Base-by-base conservation (phyloP, 2,329 filamentous ascomycete species). In the Penicillium hordei region DNA sequence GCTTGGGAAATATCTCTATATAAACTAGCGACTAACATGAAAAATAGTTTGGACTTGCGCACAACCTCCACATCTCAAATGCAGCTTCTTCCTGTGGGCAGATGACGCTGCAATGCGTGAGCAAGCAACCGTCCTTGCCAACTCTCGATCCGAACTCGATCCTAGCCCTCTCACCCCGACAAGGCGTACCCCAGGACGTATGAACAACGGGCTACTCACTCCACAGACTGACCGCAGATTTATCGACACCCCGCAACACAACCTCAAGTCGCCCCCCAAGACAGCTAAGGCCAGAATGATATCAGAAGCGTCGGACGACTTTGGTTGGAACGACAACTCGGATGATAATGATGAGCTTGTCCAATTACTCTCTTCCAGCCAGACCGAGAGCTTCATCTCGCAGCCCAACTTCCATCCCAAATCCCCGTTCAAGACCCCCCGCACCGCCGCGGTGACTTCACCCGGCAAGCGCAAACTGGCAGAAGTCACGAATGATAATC, bases 21-120 rank as follows among this genome's bases (percentile, higher is more conserved):
- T 10, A 5, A 23, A 44, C 8, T n/a, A 5, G 42, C 17, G 33
- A 29, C n/a, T 12, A 21, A 33, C n/a, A 19, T 29, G 0, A 15
- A 17, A 48, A 12, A 42, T 52, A 79, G 78, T 87, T 70, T 86
- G 84, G 63, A 82, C 80, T 4, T 88, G 85, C 65, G 82, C 85
- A 62, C 78, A 79, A 63, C 72, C 75, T 34, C 72, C 77, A 52
- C 66, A 72, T 3, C 72, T 79, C 45, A 74, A 78, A 40, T 88
- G 85, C 66, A 76, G 74, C 5, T 87, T 87, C 75, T 88, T 87
- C 57, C 75, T 87, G 0, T 88, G 84, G 85, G 78, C 81, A 15
- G 79, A 82, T 53, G 82, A 86, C 54, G 85, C 85, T 15, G 78
- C 82, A 61, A 61, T 73, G n/a, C 75, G 85, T 21, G 82, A 84